A percentile compares a stretch with the other conserved stretches of the same genome.
Conservation (phyloP, 805 yeast species). For the Kregervanrija pseudodelftensis region DNA sequence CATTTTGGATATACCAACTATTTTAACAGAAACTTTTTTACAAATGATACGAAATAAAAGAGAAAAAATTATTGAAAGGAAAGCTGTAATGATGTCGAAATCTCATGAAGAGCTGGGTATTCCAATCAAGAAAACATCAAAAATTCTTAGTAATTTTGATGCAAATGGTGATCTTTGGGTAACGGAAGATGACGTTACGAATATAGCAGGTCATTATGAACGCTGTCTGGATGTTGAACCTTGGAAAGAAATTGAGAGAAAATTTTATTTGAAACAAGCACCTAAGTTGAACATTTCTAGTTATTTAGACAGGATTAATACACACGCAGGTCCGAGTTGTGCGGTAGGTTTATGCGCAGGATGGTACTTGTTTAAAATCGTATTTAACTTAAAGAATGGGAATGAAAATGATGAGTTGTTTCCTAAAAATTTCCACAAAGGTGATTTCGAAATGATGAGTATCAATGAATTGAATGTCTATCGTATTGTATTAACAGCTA, state of each 20-base stretch:
- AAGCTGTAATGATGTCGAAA: constrained; percentile 9
- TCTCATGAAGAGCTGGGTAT: constrained; percentile 24
- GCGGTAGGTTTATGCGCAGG: constrained; percentile 27
- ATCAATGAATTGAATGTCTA: constrained; percentile 32
- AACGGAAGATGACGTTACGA: constrained; percentile 6
- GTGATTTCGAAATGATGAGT: constrained; percentile 19
- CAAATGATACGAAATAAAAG: too few relatives aligned
- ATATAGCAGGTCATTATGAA: constrained; percentile 10
- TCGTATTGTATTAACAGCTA: constrained; percentile 31
- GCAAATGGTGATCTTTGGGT: constrained; percentile 2
- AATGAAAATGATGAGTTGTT: neutral
- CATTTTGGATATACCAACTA: neutral
- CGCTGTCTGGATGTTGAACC: constrained; percentile 6
- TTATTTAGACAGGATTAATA: constrained; percentile 28
- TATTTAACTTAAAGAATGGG: constrained; percentile 19
- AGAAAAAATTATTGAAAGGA: neutral
- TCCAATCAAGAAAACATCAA: constrained; percentile 20
- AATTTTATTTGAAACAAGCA: constrained; percentile 25
- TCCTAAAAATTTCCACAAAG: neutral
- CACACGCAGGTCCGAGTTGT: constrained; percentile 24
- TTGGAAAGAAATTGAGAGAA: constrained; percentile 14
- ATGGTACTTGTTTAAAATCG: constrained; percentile 24
- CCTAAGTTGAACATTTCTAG: constrained; percentile 23
- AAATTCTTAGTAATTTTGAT: constrained; percentile 24
- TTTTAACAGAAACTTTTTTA: too few relatives aligned